phyloP scores from a whole-genome alignment of 257 asterid species.

The Eustoma russellianum region DNA sequence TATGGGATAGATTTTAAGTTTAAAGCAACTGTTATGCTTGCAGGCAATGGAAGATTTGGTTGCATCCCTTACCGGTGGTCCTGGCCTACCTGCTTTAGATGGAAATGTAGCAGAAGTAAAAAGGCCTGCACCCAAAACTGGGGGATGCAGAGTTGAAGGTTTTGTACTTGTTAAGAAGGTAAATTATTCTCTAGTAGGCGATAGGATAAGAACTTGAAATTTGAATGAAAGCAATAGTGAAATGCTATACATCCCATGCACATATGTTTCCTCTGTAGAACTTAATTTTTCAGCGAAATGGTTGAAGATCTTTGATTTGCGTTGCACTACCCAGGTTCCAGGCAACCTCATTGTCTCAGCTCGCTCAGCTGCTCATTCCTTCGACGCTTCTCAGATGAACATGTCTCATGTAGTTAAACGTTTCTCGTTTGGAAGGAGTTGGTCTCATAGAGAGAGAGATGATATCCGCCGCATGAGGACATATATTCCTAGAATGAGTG shows the following conservation, averaged over 20 bases:
- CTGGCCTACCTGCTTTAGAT: constrained; percentile 36
- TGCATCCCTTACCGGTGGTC: constrained; percentile 46
- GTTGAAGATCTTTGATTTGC: constrained; percentile 4
- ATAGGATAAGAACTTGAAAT: too few species aligned
- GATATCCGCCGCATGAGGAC: constrained; percentile 66
- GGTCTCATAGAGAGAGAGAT: constrained; percentile 53
- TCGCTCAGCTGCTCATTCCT: constrained; percentile 81
- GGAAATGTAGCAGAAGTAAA: constrained; percentile 35
- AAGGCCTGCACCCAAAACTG: constrained; percentile 81
- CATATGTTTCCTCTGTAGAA: too few species aligned
- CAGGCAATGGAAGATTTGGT: constrained; percentile 86
- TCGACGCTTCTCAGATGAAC: constrained; percentile 91
- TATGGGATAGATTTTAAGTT: too few species aligned
- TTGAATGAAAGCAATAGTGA: too few species aligned
- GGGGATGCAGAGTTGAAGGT: constrained; percentile 93
- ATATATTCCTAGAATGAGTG: constrained; percentile 66
- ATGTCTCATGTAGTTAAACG: constrained; percentile 77
- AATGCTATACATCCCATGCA: too few species aligned
- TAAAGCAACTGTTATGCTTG: constrained; percentile 12
- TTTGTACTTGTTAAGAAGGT: constrained; percentile 94
- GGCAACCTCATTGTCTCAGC: constrained; percentile 86
- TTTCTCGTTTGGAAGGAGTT: constrained; percentile 69
- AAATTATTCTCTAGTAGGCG: background rate
- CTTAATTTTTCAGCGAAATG: too few species aligned
- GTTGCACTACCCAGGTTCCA: constrained; percentile 55